Percentiles rank a stretch among this genome's conserved stretches.
Evolutionary conservation across 257 asterid genomes (phyloP).

Genomic region (Sherardia arvensis): DNA sequence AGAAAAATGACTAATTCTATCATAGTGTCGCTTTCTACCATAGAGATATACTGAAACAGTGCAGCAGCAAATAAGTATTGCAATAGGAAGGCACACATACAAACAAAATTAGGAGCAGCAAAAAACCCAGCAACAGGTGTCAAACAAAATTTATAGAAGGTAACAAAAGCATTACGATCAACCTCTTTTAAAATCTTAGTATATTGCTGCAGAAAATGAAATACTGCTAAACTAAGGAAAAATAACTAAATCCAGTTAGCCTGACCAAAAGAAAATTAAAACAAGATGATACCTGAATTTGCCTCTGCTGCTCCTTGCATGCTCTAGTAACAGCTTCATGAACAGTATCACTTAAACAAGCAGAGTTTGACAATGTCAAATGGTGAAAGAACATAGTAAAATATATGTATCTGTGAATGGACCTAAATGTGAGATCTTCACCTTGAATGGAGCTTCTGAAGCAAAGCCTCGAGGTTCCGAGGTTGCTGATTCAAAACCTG

Average conservation of each 20-base stretch:
- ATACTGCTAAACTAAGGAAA: background rate
- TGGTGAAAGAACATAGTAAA: constrained; percentile 11
- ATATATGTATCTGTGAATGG: constrained; percentile 2
- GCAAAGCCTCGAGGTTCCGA: constrained; percentile 73
- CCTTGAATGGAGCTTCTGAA: constrained; percentile 99
- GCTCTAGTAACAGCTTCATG: constrained; percentile 89
- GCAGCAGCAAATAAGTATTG: background rate
- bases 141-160: background rate
- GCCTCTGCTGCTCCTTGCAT: constrained; percentile 98
- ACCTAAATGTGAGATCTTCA: constrained; percentile 20
- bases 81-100: background rate
- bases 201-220: background rate
- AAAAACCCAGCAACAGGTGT: too few relatives aligned
- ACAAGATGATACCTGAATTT: constrained; percentile 61
- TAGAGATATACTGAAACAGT: background rate
- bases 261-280: background rate
- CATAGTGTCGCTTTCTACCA: background rate
- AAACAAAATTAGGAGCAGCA: background rate
- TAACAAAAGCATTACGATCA: background rate
- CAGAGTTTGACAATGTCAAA: constrained; percentile 13
- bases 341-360: constrained; percentile 59
- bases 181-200: background rate
- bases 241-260: background rate
- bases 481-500: constrained; percentile 91
- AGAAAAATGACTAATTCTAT: background rate